A percentile compares a stretch with the other conserved stretches of the same genome.
These are phyloP conservation scores for Saprolegnia parasitica DNA, from an alignment of 352 stramenopile species.

Conservation along the genomic window DNA sequence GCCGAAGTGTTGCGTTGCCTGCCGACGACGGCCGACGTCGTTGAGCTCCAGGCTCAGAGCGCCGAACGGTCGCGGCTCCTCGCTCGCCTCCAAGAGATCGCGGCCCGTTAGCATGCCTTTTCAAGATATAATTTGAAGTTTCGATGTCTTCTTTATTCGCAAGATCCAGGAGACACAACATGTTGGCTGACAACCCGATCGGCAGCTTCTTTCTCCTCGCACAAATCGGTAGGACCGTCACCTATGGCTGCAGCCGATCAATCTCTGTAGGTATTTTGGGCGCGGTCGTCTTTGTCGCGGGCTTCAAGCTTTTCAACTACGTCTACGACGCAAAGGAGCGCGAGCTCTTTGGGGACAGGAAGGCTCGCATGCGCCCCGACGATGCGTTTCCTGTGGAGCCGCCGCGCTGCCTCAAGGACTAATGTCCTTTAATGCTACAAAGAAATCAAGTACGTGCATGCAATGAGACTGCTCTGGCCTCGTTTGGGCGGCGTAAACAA, in stretches of 20 bases:
- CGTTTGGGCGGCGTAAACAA: no score
- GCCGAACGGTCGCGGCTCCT: neutral
- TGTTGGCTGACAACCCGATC: slow-evolving; percentile 5
- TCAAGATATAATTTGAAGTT: neutral
- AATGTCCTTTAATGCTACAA: neutral
- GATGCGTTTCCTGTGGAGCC: neutral
- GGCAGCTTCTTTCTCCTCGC: neutral
- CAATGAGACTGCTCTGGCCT: no score
- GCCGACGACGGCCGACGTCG: neutral
- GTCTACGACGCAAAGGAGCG: slow-evolving; percentile 13
- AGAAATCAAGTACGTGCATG: no score
- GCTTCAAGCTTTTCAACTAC: slow-evolving; percentile 12
- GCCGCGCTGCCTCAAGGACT: slow-evolving; percentile 14
- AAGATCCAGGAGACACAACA: neutral
- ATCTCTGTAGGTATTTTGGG: slow-evolving; percentile 12
- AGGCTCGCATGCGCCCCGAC: neutral
- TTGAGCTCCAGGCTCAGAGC: neutral
- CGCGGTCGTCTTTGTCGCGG: neutral
- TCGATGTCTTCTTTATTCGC: neutral
- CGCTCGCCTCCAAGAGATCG: neutral
- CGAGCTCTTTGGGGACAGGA: slow-evolving; percentile 8
- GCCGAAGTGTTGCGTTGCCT: neutral
- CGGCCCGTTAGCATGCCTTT: neutral
- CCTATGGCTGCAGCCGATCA: neutral
- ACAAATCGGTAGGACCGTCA: slow-evolving; percentile 11